These are phyloP conservation scores for Globisporangium middletonii DNA, from an alignment of 352 stramenopile species.

Conservation along the genomic window DNA sequence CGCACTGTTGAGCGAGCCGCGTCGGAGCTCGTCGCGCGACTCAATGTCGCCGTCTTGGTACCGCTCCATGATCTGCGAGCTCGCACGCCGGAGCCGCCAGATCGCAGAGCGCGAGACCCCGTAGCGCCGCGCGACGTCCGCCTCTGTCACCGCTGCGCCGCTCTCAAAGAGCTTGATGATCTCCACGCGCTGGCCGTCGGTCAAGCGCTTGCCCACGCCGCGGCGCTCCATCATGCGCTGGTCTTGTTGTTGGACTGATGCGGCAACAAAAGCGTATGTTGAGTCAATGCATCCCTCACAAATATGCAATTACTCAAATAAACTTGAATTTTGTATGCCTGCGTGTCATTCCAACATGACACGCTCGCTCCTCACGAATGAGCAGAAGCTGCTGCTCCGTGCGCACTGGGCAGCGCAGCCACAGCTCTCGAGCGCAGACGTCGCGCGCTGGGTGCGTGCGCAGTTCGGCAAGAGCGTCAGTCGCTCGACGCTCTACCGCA, in stretches of 20 bases:
- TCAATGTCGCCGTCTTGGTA: constrained; percentile 36
- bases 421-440: constrained; percentile 21
- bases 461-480: constrained; percentile 26
- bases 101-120: constrained; percentile 42
- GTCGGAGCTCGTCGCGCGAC: constrained; percentile 30
- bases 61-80: constrained; percentile 33
- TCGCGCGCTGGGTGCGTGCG: constrained; percentile 28
- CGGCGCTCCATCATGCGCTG: constrained; percentile 22
- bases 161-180: constrained; percentile 47
- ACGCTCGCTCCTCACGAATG: constrained; percentile 23
- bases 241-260: not conserved
- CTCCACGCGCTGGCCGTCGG: constrained; percentile 41
- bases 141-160: constrained; percentile 28
- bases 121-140: constrained; percentile 36
- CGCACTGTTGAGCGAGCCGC: constrained; percentile 14
- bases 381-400: constrained; percentile 36
- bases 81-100: constrained; percentile 29
- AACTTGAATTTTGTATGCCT: not conserved
- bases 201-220: constrained; percentile 38
- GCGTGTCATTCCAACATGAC: constrained; percentile 1
- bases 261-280: too few relatives aligned
- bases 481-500: constrained; percentile 44
- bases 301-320: too few relatives aligned
- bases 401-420: constrained; percentile 26
- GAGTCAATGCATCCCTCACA: too few relatives aligned